Base-by-base conservation (phyloP, 2,329 filamentous ascomycete genomes). In the Orbilia brochopaga region DNA sequence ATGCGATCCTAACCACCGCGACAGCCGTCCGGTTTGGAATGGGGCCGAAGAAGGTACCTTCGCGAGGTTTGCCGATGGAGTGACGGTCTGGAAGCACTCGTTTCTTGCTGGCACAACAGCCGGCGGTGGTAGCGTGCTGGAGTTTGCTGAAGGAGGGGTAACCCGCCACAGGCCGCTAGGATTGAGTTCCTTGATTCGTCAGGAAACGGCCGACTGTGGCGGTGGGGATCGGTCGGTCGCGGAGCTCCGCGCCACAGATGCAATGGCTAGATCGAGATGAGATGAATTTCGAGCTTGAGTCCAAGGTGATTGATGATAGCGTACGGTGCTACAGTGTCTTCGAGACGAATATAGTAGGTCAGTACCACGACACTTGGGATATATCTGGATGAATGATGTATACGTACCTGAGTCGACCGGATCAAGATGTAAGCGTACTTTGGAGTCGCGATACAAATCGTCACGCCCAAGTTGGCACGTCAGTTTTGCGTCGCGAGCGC, bases 131-230 rank as follows among this genome's bases (percentile, higher is more conserved):
- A 63, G 52, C 51, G 66, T 70, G 66, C 66, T 70, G 59, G 63
- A 64, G 59, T 70, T 48, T 64, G 59, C 59, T 53, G 67, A 72
- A 65, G 67, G 67, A 72, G 67, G 67, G 67, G 67, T 72, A 72
- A 72, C 60, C 51, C 67, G 67, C 67, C 67, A 72, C 67, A 72
- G 59, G 37, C 42, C 32, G 42, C 42, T 42, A 40, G 40, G 61
- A 51, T 62, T 62, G 50, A 62, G 48, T 62, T 62, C 35, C 51
- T 50, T 51, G 35, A 55, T 62, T 55, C 50, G 59, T 56, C 58
- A 19, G 42, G 3, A n/a, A 27, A 37, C 37, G 44, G 37, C 58
- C 19, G 8, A 8, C 27, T 32, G 44, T 48, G 44, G 44, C 17
- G 44, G 44, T 19, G 37, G 60, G 54, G 60, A 42, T 51, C 27